Conservation (phyloP, 1,284 basidiomycete genomes). For the Golubevia sp. region DNA sequence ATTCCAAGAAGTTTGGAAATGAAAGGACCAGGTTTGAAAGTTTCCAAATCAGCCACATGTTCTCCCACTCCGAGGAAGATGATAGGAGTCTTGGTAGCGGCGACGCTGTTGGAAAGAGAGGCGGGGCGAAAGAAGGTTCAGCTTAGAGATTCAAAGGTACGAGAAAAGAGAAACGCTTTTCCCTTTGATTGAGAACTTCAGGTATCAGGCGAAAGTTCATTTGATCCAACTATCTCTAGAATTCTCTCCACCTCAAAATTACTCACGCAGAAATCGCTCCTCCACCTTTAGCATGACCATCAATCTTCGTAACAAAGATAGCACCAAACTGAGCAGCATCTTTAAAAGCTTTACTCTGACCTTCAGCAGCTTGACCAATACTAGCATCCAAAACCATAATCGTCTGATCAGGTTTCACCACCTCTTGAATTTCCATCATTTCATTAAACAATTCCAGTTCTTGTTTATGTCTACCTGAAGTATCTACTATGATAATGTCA, state of each 20-base stretch:
- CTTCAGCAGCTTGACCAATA: conserved; percentile 91
- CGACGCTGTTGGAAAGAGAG: conserved; percentile 72
- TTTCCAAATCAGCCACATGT: conserved; percentile 92
- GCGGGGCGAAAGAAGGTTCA: conserved; percentile 6
- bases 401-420: conserved; percentile 77
- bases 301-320: conserved; percentile 99
- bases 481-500: conserved; percentile 99
- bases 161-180: neutral
- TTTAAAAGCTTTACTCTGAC: conserved; percentile 94
- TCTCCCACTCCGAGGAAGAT: conserved; percentile 98
- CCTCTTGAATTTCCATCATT: conserved; percentile 94
- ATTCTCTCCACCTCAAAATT: neutral
- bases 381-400: conserved; percentile 65
- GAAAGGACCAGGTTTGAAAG: conserved; percentile 94
- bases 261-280: conserved; percentile 94
- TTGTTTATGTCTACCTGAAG: conserved; percentile 94
- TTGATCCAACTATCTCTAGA: too few relatives aligned
- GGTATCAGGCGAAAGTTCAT: conserved; percentile 60
- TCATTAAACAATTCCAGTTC: conserved; percentile 96
- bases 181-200: neutral
- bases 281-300: conserved; percentile 98
- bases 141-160: conserved; percentile 16
- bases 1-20: conserved; percentile 94
- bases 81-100: conserved; percentile 96
- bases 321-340: conserved; percentile 96